Percentiles rank a stretch among this genome's conserved stretches.
Conservation (phyloP, 306 rosid species). For the Herpetospermum pedunculosum region DNA sequence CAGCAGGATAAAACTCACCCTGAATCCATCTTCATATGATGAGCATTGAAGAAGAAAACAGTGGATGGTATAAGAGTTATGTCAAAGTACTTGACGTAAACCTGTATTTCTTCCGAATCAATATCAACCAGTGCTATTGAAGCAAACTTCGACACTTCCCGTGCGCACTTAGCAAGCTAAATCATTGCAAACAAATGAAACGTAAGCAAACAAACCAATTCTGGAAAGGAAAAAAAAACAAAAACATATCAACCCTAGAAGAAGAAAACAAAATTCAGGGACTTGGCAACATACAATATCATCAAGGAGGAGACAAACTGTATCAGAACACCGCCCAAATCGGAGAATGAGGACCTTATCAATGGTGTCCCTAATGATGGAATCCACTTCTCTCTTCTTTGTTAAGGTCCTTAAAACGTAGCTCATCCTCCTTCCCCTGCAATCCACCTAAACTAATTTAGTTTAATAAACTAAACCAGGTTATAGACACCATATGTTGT, state of each 20-base stretch:
- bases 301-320: conserved; percentile 56
- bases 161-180: conserved; percentile 66
- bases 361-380: conserved; percentile 61
- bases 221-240: no score
- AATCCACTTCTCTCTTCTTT: conserved; percentile 57
- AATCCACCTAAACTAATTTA: not conserved
- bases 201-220: not conserved
- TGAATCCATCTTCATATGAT: conserved; percentile 96
- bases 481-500: not conserved
- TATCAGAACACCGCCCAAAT: conserved; percentile 61
- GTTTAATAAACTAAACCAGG: not conserved
- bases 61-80: conserved; percentile 67
- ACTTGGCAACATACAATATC: conserved; percentile 32
- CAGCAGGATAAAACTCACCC: conserved; percentile 30
- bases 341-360: conserved; percentile 85
- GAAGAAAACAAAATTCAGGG: not conserved
- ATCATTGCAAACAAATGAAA: not conserved
- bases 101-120: conserved; percentile 63
- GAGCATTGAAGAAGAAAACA: conserved; percentile 86
- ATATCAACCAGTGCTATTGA: conserved; percentile 58
- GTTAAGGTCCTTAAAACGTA: conserved; percentile 33
- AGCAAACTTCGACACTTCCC: conserved; percentile 81
- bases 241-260: not conserved
- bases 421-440: conserved; percentile 16
- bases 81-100: conserved; percentile 70